Base-by-base conservation (phyloP, 768 basidiomycete species). In the Leccinum imitatum region DNA sequence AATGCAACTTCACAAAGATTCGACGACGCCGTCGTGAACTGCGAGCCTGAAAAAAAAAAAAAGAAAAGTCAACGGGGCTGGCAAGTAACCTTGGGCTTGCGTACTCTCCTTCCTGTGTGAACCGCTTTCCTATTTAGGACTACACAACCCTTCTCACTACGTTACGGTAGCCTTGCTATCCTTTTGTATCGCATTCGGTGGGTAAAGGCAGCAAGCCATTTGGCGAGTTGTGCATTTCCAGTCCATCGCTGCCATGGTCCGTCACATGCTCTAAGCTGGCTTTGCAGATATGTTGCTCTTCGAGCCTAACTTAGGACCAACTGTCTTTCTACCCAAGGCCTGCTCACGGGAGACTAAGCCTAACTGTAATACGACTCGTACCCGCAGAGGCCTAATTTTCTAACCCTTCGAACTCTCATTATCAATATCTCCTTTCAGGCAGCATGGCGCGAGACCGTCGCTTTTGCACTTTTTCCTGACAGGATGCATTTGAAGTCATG, bases 41-140 rank as follows among this genome's bases (percentile, higher is more conserved):
- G 65, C 44, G 61, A 27, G 50, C 35, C 62, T 52, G 41, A 44
- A 62, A 44, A 59, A 62, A 71, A 11, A 31, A 30, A 30, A 27
- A 27, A 7, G 7, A 27, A 46, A 53, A 61, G 59, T 56, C 50
- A 35, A 56, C 4, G 57, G 21, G 8, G 37, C 60, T 60, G 63
- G 65, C 59, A 67, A 71, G 58, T 58, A 59, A 57, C 58, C 64
- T 54, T 62, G 11, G 51, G 63, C 60, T 65, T 71, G 67, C 70
- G 70, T 65, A 67, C 23, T 6, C 58, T 7, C 27, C 51, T 30
- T 52, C 52, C 48, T 59, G 63, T 71, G 70, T 6, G 69, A 70
- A 67, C 9, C 0, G 50, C 0, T 35, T 69, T 23, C 69, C 58
- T 59, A 64, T 60, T 50, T 2, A 8, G 59, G 62, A 50, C 30